Conservation (phyloP, 176 grass and related monocot species). For the Zoysia pacifica region DNA sequence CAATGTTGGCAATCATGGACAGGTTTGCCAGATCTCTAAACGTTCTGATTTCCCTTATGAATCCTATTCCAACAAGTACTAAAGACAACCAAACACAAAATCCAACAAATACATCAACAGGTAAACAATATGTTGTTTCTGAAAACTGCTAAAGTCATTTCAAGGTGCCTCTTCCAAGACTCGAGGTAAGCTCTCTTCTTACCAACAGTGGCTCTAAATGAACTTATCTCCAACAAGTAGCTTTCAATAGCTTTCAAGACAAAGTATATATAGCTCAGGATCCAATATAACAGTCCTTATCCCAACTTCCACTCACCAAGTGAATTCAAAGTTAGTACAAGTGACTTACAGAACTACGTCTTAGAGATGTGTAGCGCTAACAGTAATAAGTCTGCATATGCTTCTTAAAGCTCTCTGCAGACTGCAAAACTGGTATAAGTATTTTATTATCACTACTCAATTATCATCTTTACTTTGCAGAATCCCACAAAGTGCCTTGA, state of each 20-base stretch:
- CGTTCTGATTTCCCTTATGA: neutral
- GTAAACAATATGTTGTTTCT: slow-evolving; percentile 10
- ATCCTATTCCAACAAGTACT: slow-evolving; percentile 10
- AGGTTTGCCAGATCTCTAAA: slow-evolving; percentile 9
- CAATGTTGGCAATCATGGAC: slow-evolving; percentile 22
- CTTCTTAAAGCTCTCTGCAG: slow-evolving; percentile 16
- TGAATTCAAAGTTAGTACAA: slow-evolving; percentile 14
- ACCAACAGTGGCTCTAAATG: neutral
- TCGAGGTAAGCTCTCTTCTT: neutral
- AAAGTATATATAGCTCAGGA: slow-evolving; percentile 11
- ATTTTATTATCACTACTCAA: neutral
- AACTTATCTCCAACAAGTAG: slow-evolving; percentile 22
- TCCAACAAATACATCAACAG: neutral
- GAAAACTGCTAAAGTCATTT: slow-evolving; percentile 22
- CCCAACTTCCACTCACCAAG: slow-evolving; percentile 19
- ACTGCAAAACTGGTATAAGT: slow-evolving; percentile 24
- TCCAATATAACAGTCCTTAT: neutral
- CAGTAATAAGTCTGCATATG: neutral
- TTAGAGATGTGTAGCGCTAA: slow-evolving; percentile 20
- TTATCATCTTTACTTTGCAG: slow-evolving; percentile 8
- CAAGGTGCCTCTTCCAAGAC: slow-evolving; percentile 1
- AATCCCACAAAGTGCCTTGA: neutral
- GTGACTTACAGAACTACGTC: neutral
- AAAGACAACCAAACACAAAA: neutral
- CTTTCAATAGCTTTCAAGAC: neutral